A percentile compares a stretch with the other conserved stretches of the same genome.
Evolutionary conservation across 805 yeast species (phyloP).

Genomic region (Metschnikowia similis): DNA sequence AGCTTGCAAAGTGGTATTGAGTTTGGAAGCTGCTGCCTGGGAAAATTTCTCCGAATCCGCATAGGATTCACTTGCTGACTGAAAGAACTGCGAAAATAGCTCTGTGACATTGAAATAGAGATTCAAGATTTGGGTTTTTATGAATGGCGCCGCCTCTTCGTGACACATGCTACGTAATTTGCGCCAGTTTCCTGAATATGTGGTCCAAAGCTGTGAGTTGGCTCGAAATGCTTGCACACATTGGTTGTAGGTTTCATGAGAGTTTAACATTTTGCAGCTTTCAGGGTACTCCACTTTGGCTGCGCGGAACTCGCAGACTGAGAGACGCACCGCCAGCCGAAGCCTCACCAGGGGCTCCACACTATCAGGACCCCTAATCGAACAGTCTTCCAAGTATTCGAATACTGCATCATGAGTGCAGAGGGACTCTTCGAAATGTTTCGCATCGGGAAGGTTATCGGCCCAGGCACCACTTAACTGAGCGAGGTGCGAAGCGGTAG

Average conservation of each 20-base stretch:
- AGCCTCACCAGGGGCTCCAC: conserved; percentile 28
- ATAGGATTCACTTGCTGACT: conserved; percentile 5
- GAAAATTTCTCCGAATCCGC: neutral
- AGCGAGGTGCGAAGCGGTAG: conserved; percentile 1
- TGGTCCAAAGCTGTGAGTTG: conserved; percentile 67
- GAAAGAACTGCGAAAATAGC: conserved; percentile 13
- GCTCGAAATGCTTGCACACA: conserved; percentile 42
- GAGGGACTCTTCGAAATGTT: conserved; percentile 4
- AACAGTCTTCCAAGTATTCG: conserved; percentile 39
- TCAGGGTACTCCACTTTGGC: conserved; percentile 36
- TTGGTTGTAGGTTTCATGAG: conserved; percentile 15
- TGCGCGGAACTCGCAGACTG: conserved; percentile 53
- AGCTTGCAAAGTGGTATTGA: neutral
- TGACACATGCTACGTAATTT: conserved; percentile 50
- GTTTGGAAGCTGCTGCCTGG: neutral
- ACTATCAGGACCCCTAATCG: conserved; percentile 36
- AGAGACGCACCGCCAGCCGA: conserved; percentile 43
- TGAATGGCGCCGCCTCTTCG: conserved; percentile 48
- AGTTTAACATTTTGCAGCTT: conserved; percentile 18
- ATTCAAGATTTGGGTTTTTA: conserved; percentile 46
- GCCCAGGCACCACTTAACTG: neutral
- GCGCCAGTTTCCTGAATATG: conserved; percentile 62
- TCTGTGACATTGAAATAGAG: conserved; percentile 46
- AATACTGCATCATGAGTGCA: conserved; percentile 33
- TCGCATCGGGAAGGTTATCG: neutral